Evolutionary conservation across 768 basidiomycete species (phyloP), one percentile per base, ranked within the genome.

Genomic region (Leucosporidium creatinivorum): DNA sequence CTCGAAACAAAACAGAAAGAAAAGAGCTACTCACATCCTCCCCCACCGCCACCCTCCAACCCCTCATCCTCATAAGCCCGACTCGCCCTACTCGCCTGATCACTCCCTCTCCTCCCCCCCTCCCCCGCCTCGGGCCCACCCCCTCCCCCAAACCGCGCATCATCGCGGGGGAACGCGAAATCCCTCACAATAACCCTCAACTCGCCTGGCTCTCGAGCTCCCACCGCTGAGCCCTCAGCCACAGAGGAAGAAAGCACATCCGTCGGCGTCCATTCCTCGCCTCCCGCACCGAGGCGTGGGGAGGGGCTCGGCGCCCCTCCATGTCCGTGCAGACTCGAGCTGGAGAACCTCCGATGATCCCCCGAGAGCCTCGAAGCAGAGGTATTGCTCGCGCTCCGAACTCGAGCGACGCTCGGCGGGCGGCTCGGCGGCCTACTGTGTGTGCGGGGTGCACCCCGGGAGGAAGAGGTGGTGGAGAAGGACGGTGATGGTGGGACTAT

Each of bases 131-230:
- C 47, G 23, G 64, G 63, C 13, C 62, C 51, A 28, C 63, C 55
- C 5, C 33, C 3, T 21, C 68, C 68, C 25, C 58, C 28, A 31
- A 69, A 69, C 15, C 68, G 58, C 33, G 68, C 60, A n/a, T 69
- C 68, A 15, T n/a, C 9, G 2, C 13, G 19, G 28, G 54, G 23
- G 39, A 62, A 69, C 30, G 68, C 68, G n/a, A 61, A 69, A 56
- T 69, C 68, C 19, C 68, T 51, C 13, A 69, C 49, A 17, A 60
- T 9, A 55, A 69, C 48, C 33, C 21, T 12, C 25, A 36, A 25
- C 25, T 62, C 28, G 39, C 3, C 1, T 13, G 13, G n/a, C n/a
- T n/a, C n/a, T n/a, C n/a, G n/a, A n/a, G n/a, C n/a, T n/a, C n/a
- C n/a, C n/a, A n/a, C n/a, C n/a, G n/a, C n/a, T n/a, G 5, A 5